Base-by-base conservation (phyloP, 2,329 filamentous ascomycete genomes). In the Calonectria pseudoturangicola region DNA sequence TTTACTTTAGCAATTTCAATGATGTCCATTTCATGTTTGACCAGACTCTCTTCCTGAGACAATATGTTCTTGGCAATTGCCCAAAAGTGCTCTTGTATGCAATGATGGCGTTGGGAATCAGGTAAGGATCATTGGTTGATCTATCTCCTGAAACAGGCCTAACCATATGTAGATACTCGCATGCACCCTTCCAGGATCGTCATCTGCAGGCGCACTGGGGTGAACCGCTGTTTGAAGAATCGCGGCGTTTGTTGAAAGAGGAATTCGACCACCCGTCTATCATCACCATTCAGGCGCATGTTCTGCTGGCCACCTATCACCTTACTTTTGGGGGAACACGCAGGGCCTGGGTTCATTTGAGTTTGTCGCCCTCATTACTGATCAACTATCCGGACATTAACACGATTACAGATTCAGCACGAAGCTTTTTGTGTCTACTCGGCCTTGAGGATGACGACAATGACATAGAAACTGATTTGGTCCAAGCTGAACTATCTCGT, bases 1-100 rank as follows among this genome's bases (percentile, higher is more conserved):
- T 72, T n/a, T 72, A 72, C 62, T 72, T 72, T 21, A 72, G 66
- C 66, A 72, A 72, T 51, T 72, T 70, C 18, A 70, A 67, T 21
- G 70, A 72, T 15, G 56, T 72, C 16, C 70, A 72, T 48, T 72
- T 69, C 28, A 70, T 72, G 70, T 72, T 72, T 30, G 70, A 72
- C 15, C 66, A 72, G 13, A 62, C 64, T 15, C 27, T 70, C 3
- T 72, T 72, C 27, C n/a, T 72, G 15, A 50, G 48, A 25, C 66
- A 72, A 30, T 65, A 65, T 47, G 43, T 50, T 3, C 43, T 56
- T 6, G 56, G 70, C 2, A 51, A 72, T 33, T 54, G 54, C n/a
- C 66, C 70, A 18, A 72, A 72, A 30, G 18, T 68, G 9, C 51
- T 70, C 10, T 10, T 63, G 16, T 70, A 70, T 28, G 62, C 43